Percentiles rank a stretch among this genome's conserved stretches.
Evolutionary conservation across 345 rosid genomes (phyloP).

Genomic region (Adansonia digitata): DNA sequence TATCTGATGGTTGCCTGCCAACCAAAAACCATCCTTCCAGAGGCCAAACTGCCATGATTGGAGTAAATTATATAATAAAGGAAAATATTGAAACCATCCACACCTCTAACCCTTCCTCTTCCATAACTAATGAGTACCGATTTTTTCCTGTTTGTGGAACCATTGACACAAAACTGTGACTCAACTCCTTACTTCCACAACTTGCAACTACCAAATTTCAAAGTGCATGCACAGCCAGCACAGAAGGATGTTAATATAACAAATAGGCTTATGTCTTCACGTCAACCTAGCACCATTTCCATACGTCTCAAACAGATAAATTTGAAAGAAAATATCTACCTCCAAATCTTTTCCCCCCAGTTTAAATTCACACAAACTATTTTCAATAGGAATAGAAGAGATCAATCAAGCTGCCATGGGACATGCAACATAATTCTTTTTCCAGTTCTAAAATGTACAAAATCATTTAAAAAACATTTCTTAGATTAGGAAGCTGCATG

Average conservation of each 20-base stretch:
- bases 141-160: not conserved
- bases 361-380: not conserved
- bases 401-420: not conserved
- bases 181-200: not conserved
- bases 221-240: not conserved
- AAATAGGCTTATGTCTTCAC: not conserved
- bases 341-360: conserved; percentile 35
- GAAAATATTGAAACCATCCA: not conserved
- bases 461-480: not conserved
- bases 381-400: not conserved
- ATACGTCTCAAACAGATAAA: not conserved
- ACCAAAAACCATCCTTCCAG: not conserved
- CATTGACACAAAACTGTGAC: not conserved
- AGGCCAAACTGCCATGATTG: not conserved
- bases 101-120: not conserved
- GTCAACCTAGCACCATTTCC: not conserved
- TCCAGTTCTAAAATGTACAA: not conserved
- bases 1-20: not conserved
- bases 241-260: not conserved
- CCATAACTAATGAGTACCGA: not conserved
- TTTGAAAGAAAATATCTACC: conserved; percentile 26
- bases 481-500: not conserved
- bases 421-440: too few species aligned
- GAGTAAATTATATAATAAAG: not conserved
- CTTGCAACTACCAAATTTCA: not conserved